A percentile compares a stretch with the other conserved stretches of the same genome.
Conservation (phyloP, 768 basidiomycete genomes). For the Dioszegia crocea region DNA sequence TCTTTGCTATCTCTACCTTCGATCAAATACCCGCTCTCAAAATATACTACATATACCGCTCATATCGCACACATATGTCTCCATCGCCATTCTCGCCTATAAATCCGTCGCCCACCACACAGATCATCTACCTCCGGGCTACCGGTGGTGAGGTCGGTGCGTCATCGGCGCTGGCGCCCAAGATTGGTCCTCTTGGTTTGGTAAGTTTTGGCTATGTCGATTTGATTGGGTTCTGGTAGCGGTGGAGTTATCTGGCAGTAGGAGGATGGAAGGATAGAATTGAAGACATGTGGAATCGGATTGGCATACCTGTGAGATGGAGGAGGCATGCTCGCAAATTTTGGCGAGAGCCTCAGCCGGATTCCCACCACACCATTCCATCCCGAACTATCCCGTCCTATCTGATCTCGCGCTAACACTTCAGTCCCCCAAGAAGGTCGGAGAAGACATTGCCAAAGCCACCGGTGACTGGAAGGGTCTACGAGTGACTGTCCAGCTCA, state of each 20-base stretch:
- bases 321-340: neutral
- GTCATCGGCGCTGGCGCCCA: slow-evolving; percentile 95
- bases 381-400: neutral
- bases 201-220: slow-evolving; percentile 56
- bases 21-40: neutral
- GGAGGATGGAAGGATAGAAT: neutral
- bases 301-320: too few species aligned
- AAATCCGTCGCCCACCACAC: slow-evolving; percentile 2
- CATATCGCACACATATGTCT: neutral
- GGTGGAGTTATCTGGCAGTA: neutral
- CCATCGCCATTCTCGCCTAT: neutral
- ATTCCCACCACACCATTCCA: too few species aligned
- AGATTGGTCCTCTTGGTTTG: slow-evolving; percentile 99
- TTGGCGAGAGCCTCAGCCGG: too few species aligned
- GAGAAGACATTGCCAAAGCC: slow-evolving; percentile 99
- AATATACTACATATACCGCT: too few species aligned
- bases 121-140: slow-evolving; percentile 94
- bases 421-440: slow-evolving; percentile 99
- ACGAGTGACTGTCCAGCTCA: slow-evolving; percentile 96
- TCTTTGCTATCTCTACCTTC: neutral
- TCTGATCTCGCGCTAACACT: slow-evolving; percentile 1
- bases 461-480: slow-evolving; percentile 99
- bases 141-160: slow-evolving; percentile 99
- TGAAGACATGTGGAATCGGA: too few species aligned
- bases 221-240: neutral